These are phyloP conservation scores for Blastosporella zonata DNA, from an alignment of 1,284 basidiomycete species.

Conservation along the genomic window DNA sequence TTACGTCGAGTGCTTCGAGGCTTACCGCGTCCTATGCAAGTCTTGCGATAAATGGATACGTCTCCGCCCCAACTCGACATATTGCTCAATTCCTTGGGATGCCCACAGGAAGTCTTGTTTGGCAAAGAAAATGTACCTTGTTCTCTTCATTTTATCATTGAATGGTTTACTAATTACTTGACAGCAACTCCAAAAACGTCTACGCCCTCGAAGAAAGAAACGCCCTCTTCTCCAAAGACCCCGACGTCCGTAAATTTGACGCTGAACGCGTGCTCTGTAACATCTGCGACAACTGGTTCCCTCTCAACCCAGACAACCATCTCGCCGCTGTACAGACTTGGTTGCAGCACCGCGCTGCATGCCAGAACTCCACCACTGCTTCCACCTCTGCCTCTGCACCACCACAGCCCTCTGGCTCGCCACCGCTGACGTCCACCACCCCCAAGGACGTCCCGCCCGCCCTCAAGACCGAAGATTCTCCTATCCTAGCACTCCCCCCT, in stretches of 20 bases:
- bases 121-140: slow-evolving; percentile 59
- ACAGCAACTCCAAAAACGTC: slow-evolving; percentile 47
- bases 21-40: slow-evolving; percentile 73
- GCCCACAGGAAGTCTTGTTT: slow-evolving; percentile 72
- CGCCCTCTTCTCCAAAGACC: slow-evolving; percentile 55
- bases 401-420: neutral
- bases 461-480: neutral
- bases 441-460: neutral
- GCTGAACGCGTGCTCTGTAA: slow-evolving; percentile 66
- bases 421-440: neutral
- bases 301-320: slow-evolving; percentile 51
- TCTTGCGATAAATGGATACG: slow-evolving; percentile 81
- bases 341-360: slow-evolving; percentile 47
- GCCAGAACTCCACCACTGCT: slow-evolving; percentile 32
- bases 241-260: slow-evolving; percentile 67
- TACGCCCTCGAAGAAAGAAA: slow-evolving; percentile 60
- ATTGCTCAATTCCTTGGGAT: slow-evolving; percentile 83
- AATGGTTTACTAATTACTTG: neutral
- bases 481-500: neutral
- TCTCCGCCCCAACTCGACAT: slow-evolving; percentile 75
- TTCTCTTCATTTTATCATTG: slow-evolving; percentile 5
- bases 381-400: neutral
- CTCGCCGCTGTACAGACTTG: slow-evolving; percentile 50
- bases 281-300: slow-evolving; percentile 64
- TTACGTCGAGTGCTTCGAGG: slow-evolving; percentile 75